Evolutionary conservation across 2,329 filamentous ascomycete species (phyloP), one percentile per base, ranked within the genome.

Genomic region (Xenosphaeropsis pyriputrescens): DNA sequence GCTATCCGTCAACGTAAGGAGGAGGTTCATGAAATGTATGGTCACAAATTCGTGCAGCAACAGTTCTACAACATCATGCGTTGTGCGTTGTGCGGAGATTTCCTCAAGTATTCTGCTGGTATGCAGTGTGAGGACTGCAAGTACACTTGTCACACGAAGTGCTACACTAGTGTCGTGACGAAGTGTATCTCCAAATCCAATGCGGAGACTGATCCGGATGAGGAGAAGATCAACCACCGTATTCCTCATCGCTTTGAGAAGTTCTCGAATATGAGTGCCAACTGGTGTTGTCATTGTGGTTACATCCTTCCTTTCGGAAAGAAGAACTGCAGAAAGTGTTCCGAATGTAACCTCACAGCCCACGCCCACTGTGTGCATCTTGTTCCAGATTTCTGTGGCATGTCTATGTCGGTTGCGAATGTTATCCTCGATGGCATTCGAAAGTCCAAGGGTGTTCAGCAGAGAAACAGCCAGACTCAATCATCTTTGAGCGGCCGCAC

Each of bases 31-130:
- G 91, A 98, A 64, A 94, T 95, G 68, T 95, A 94, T 57, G 91
- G 91, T 35, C 91, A 98, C 77, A 98, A 96, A 63, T 98, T 98
- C 55, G 80, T 96, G 39, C 84, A 91, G 54, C 88, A 95, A 58
- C 91, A 95, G 59, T 98, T 98, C 61, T 98, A 96, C 77, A 98
- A 96, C 70, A 95, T 98, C 55, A 98, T 98, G 91, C 89, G 91
- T 44, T 98, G 91, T 61, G 91, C 91, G 12, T 76, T 96, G 29
- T 98, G 91, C 57, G 91, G 88, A 42, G 91, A 98, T 49, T 96
- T 98, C 55, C 79, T 98, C 62, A 98, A 96, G 57, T 96, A 96
- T 57, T 93, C 89, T 35, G 85, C 91, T 16, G 91, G 91, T 44
- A 98, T 98, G 89, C 91, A 98, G 63, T 98, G 91, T 60, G 84